phyloP scores from a whole-genome alignment of 2,329 filamentous ascomycete genomes.

The Cladosporium austrohemisphaericum region DNA sequence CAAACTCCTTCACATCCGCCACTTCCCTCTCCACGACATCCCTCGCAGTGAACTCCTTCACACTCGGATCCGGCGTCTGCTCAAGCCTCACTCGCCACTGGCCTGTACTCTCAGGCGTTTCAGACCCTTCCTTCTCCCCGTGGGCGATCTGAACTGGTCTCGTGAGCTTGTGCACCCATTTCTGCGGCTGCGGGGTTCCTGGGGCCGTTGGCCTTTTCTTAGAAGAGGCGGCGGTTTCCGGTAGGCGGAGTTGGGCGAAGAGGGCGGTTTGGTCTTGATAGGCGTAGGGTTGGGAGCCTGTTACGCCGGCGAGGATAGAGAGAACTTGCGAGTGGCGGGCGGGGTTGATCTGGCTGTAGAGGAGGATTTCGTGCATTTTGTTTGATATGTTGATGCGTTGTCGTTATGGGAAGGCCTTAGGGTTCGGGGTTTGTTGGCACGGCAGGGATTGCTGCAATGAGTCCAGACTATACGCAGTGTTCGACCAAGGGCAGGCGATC shows the following conservation, averaged over 20 bases:
- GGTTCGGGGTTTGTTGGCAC: too few relatives aligned
- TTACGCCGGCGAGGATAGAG: conserved; percentile 58
- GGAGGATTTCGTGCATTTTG: conserved; percentile 59
- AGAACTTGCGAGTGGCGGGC: conserved; percentile 58
- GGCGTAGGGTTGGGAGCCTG: conserved; percentile 57
- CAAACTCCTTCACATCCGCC: conserved; percentile 42
- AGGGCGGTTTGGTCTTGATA: conserved; percentile 34
- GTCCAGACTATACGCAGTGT: too few relatives aligned
- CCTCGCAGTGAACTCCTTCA: conserved; percentile 52
- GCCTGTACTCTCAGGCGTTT: conserved; percentile 7
- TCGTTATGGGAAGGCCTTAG: too few relatives aligned
- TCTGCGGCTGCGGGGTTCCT: conserved; percentile 4
- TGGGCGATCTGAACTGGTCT: conserved; percentile 18
- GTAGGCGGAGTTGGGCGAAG: conserved; percentile 15
- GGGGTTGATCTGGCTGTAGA: conserved; percentile 57
- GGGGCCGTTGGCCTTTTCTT: conserved; percentile 17
- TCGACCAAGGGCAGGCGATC: conserved; percentile 2
- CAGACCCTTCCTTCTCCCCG: too few relatives aligned
- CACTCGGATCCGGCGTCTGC: conserved; percentile 45
- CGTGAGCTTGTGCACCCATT: conserved; percentile 23
- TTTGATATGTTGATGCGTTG: too few relatives aligned
- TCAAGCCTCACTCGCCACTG: conserved; percentile 28
- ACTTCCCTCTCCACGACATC: conserved; percentile 49
- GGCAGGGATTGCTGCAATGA: background rate
- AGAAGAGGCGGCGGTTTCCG: conserved; percentile 19